Base-by-base conservation (phyloP, 257 asterid species). In the Capsicum pubescens region DNA sequence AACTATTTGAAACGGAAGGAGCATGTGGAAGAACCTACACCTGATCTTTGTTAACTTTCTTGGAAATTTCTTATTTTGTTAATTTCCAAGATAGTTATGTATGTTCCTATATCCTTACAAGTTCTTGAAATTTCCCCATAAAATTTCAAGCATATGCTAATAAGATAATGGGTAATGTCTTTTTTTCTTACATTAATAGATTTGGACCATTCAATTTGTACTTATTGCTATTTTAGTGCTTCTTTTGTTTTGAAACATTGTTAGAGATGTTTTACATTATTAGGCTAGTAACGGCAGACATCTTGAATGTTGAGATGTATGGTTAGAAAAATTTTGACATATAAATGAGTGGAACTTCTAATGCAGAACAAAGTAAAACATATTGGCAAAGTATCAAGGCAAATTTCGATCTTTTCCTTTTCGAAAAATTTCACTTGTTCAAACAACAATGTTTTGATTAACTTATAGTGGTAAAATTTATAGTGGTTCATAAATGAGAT, bases 81-180 rank as follows among this genome's bases (percentile, higher is more conserved):
- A 44, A 26, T 71, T 71, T 42, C 79, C 78, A 8, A 69, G 54
- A 69, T 39, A 0, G 78, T 39, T 15, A 60, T 26, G 32, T 26
- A 26, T 60, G 35, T 60, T 60, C 67, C 67, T 60, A 60, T 8
- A 60, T 60, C 32, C 5, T 50, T 71, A 44, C 79, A 17, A 71
- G 56, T 16, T 44, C 36, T 17, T 8, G 77, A 39, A 36, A 69
- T 39, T n/a, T 16, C 77, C 3, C 16, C 54, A 8, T 44, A 44
- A 2, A 71, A 70, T 36, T 70, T 42, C 36, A 70, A 44, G 17
- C 79, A 44, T 70, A 70, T 70, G 79, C 56, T 44, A 70, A 48
- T 21, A 70, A n/a, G 4, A 70, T 14, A 68, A 68, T 15, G 67
- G 1, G 35, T 8, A n/a, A 35, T 17, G 10, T 17, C 21, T 59